Base-by-base conservation (phyloP, 495 filamentous ascomycete species). In the Platismatia glauca region DNA sequence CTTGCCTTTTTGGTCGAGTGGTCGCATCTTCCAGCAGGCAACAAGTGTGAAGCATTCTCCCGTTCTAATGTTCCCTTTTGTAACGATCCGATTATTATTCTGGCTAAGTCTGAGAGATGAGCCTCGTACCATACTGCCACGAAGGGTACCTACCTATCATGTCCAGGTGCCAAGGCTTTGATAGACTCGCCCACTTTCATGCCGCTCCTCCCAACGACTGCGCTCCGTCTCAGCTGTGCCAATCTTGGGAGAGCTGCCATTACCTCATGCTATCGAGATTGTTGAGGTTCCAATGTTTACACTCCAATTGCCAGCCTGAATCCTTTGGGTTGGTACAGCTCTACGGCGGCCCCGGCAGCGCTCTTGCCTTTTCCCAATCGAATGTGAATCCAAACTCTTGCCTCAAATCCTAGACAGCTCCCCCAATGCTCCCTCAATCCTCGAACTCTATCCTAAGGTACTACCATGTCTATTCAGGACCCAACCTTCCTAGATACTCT, bases 401-500 rank as follows among this genome's bases (percentile, higher is more conserved):
- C 48, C 27, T 52, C 18, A 16, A 16, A 18, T 7, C 48, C 7
- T 8, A 5, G 48, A 16, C 24, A 52, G 48, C 24, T 46, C 44
- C 44, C 7, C 50, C 8, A 37, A 46, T 46, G 18, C 44, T 24
- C 60, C 27, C 48, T 44, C 33, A 37, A 4, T 6, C n/a, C 6
- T 39, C n/a, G 24, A 39, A 34, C 0, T 20, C 27, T 18, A 41
- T 20, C 15, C 35, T 20, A 48, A 57, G 34, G 5, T 20, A 29
- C 59, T 15, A 8, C 43, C 38, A 57, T 52, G 24, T 18, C 33
- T 22, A 9, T 22, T 0, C 27, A 27, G 18, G 29, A 53, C 38
- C n/a, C 22, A 33, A 63, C 4, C n/a, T 56, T 15, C 16, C 48
- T 69, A 46, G 57, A 69, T 20, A 34, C 48, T 18, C 39, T 70